phyloP scores from a whole-genome alignment of 2,329 filamentous ascomycete genomes.

The Esteya vermicola region DNA sequence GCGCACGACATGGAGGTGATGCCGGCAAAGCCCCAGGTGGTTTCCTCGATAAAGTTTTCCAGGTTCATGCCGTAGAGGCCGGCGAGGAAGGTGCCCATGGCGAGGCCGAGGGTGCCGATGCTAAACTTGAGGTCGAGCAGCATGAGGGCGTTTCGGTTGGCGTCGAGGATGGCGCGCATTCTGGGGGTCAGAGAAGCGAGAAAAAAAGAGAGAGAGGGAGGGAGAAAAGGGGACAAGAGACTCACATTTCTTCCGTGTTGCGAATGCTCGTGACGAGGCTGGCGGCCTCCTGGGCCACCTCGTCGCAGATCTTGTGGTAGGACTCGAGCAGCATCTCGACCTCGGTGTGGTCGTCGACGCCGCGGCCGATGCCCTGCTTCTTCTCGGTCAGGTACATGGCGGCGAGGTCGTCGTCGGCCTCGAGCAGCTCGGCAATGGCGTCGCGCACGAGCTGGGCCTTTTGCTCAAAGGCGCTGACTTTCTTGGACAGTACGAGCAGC shows the following conservation, averaged over 20 bases:
- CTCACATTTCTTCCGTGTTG: slow-evolving; percentile 96
- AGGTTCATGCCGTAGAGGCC: slow-evolving; percentile 99
- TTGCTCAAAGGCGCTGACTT: slow-evolving; percentile 92
- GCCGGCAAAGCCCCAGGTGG: slow-evolving; percentile 66
- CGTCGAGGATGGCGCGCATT: slow-evolving; percentile 91
- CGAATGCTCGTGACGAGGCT: slow-evolving; percentile 89
- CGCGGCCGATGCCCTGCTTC: slow-evolving; percentile 53
- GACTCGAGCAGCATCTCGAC: slow-evolving; percentile 94
- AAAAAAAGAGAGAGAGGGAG: neutral
- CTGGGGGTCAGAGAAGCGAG: slow-evolving; percentile 28
- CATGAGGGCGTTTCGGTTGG: slow-evolving; percentile 97
- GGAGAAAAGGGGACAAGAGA: neutral
- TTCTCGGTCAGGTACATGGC: slow-evolving; percentile 95
- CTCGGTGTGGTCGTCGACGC: slow-evolving; percentile 83
- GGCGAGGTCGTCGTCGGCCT: slow-evolving; percentile 89
- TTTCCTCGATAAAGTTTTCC: slow-evolving; percentile 96
- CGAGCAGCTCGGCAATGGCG: slow-evolving; percentile 85
- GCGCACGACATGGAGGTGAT: slow-evolving; percentile 58
- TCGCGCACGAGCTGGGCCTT: slow-evolving; percentile 89
- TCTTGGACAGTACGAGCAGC: slow-evolving; percentile 86
- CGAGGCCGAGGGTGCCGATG: slow-evolving; percentile 86
- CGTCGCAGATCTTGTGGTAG: slow-evolving; percentile 94
- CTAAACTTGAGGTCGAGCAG: slow-evolving; percentile 91
- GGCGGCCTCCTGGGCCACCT: slow-evolving; percentile 89
- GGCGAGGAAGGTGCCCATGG: slow-evolving; percentile 85